Conservation (phyloP, 441 rosid genomes). For the Syzygium malaccense region DNA sequence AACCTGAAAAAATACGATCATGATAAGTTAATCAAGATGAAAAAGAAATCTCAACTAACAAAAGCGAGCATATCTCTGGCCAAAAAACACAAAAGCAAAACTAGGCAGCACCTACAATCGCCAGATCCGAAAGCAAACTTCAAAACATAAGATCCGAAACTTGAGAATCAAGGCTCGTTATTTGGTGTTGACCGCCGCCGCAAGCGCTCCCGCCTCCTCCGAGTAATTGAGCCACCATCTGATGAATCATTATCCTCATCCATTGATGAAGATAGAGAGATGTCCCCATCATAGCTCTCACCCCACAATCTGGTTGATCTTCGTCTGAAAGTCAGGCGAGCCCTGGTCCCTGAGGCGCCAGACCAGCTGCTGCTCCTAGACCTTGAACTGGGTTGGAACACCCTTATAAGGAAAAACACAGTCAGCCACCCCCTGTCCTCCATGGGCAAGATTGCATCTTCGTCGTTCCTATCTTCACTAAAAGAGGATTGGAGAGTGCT, state of each 20-base stretch:
- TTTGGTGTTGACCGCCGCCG: constrained; percentile 42
- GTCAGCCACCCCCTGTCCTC: constrained; percentile 84
- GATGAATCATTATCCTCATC: constrained; percentile 59
- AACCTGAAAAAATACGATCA: not conserved
- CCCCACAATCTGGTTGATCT: constrained; percentile 69
- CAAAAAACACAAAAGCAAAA: not conserved
- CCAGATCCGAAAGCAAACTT: not conserved
- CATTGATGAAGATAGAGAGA: constrained; percentile 47
- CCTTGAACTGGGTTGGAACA: constrained; percentile 63
- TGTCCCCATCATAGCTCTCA: constrained; percentile 64
- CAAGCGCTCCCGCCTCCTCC: constrained; percentile 33
- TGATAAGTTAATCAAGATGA: not conserved
- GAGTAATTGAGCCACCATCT: constrained; percentile 36
- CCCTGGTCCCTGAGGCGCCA: constrained; percentile 57
- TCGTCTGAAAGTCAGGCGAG: constrained; percentile 52
- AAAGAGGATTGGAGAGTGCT: constrained; percentile 85
- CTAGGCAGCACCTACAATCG: constrained; percentile 14
- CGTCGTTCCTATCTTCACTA: constrained; percentile 67
- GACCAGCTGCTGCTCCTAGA: constrained; percentile 74
- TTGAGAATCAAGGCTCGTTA: constrained; percentile 18
- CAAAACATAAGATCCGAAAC: not conserved
- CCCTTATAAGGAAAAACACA: constrained; percentile 78
- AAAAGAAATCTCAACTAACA: not conserved
- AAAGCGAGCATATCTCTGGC: not conserved
- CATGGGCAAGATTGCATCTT: constrained; percentile 33